phyloP scores from a whole-genome alignment of 192 early-diverging fungal genomes.

The Phlyctochytrium arcticum region DNA sequence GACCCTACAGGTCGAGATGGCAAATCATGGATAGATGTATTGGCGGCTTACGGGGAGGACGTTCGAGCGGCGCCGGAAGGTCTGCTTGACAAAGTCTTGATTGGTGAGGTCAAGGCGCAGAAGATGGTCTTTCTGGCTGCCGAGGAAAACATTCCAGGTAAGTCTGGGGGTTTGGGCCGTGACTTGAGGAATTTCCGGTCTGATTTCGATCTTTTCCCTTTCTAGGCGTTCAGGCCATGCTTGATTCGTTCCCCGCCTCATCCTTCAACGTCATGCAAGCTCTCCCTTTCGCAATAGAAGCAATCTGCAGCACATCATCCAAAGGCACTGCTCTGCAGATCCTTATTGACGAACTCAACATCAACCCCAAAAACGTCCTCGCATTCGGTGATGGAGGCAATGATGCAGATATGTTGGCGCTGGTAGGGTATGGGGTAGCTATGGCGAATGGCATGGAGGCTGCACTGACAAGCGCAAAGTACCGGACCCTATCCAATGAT shows the following conservation, averaged over 20 bases:
- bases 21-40: slow-evolving; percentile 2
- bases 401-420: slow-evolving; percentile 10
- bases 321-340: background rate
- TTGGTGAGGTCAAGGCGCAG: slow-evolving; percentile 3
- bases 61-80: background rate
- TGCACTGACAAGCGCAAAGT: background rate
- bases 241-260: background rate
- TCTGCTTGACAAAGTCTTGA: background rate
- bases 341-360: background rate
- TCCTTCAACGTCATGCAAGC: slow-evolving; percentile 7
- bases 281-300: slow-evolving; percentile 11
- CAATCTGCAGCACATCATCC: background rate
- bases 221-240: background rate
- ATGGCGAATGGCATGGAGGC: slow-evolving; percentile 11
- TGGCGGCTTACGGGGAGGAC: slow-evolving; percentile 10
- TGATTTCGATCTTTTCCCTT: background rate
- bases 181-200: no score
- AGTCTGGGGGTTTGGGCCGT: background rate
- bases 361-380: slow-evolving; percentile 11
- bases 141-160: slow-evolving; percentile 1
- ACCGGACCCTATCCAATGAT: background rate
- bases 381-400: slow-evolving; percentile 25
- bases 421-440: slow-evolving; percentile 5
- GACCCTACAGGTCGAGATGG: slow-evolving; percentile 4
- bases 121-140: background rate